Percentiles rank a stretch among this genome's conserved stretches.
These are phyloP conservation scores for Verticillium zaregamsianum DNA, from an alignment of 2,329 filamentous ascomycete genomes.

Conservation along the genomic window DNA sequence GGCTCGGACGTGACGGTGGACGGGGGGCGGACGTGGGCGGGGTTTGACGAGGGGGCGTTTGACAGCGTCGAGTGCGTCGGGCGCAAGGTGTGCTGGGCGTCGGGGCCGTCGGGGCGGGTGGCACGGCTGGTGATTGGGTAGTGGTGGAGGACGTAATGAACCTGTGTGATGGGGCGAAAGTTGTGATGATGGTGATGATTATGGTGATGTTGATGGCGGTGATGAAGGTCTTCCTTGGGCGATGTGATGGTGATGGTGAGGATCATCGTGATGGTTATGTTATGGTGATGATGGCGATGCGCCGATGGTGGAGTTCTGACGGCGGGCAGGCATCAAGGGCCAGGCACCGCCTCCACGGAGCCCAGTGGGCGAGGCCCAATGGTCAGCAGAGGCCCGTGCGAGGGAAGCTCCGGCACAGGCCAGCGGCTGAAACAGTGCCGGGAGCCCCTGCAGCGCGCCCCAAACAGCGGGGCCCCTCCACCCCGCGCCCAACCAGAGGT, in stretches of 20 bases:
- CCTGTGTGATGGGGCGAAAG: neutral
- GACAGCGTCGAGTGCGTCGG: slow-evolving; percentile 25
- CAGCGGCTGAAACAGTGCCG: neutral
- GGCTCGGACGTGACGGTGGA: slow-evolving; percentile 26
- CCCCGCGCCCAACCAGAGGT: neutral
- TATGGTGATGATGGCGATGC: no score
- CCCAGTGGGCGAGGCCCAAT: neutral
- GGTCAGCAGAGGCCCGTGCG: neutral
- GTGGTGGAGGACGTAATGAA: no score
- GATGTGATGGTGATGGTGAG: no score
- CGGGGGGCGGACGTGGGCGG: slow-evolving; percentile 21
- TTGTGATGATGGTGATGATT: neutral
- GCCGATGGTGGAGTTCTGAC: no score
- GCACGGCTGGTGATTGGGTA: slow-evolving; percentile 7
- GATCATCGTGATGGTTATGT: no score
- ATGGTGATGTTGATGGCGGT: no score
- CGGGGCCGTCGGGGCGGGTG: slow-evolving; percentile 22
- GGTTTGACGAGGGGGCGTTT: slow-evolving; percentile 23
- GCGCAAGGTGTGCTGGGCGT: slow-evolving; percentile 24
- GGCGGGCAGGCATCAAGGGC: no score
- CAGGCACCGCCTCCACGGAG: no score
- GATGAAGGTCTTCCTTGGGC: no score
- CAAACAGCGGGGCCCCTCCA: neutral
- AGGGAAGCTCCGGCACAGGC: neutral
- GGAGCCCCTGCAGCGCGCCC: neutral